Evolutionary conservation across 345 rosid genomes (phyloP).

Genomic region (Salix purpurea): DNA sequence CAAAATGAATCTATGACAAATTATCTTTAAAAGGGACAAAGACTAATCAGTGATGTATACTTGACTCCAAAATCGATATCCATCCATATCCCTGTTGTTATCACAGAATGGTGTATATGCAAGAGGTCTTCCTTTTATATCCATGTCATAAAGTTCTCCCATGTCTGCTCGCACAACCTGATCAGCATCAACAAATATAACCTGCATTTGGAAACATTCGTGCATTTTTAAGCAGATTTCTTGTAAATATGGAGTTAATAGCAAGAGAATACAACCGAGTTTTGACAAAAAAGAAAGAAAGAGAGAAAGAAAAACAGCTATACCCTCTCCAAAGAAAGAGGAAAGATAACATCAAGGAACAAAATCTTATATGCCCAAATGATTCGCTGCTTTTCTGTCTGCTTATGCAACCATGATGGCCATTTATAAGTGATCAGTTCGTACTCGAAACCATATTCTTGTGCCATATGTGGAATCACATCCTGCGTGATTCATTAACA

Average conservation of each 20-base stretch:
- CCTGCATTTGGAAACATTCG: constrained; percentile 38
- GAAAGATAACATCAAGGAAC: constrained; percentile 97
- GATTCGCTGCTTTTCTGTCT: constrained; percentile 95
- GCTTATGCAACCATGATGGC: constrained; percentile 99
- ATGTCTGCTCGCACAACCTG: constrained; percentile 91
- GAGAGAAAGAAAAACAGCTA: constrained; percentile 6
- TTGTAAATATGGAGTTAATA: constrained; percentile 4
- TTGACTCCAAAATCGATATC: constrained; percentile 97
- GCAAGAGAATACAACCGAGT: neutral
- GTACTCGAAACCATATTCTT: constrained; percentile 83
- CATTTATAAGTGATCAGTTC: constrained; percentile 94
- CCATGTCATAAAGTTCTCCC: constrained; percentile 98
- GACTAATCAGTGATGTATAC: constrained; percentile 25
- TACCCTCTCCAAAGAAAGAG: constrained; percentile 94
- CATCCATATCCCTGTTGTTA: constrained; percentile 97
- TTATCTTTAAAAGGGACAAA: neutral
- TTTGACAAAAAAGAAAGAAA: neutral
- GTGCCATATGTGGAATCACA: constrained; percentile 93
- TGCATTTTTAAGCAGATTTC: constrained; percentile 1
- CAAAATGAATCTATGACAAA: neutral
- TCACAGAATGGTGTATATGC: constrained; percentile 99
- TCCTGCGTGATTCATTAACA: constrained; percentile 52
- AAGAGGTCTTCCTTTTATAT: constrained; percentile 93
- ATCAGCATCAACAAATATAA: constrained; percentile 98
- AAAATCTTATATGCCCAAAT: constrained; percentile 98